phyloP scores from a whole-genome alignment of 192 early-diverging fungal genomes.

The Backusella tarrabulga region DNA sequence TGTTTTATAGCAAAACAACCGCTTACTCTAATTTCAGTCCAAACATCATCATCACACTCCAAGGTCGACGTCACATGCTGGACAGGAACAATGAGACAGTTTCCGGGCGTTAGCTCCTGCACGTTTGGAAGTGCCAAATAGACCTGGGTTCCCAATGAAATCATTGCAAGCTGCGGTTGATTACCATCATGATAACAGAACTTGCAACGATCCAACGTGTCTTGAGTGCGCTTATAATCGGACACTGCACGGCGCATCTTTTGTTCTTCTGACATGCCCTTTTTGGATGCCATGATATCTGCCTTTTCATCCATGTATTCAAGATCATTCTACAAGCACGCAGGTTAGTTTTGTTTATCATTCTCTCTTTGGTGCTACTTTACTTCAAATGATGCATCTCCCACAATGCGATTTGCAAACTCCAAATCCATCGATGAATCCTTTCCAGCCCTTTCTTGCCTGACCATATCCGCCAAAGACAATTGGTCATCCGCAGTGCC shows the following conservation, averaged over 20 bases:
- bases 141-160: constrained; percentile 72
- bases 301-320: constrained; percentile 93
- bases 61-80: constrained; percentile 82
- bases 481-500: constrained; percentile 50
- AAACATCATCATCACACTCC: constrained; percentile 86
- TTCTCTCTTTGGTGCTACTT: constrained; percentile 23
- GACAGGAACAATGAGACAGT: constrained; percentile 90
- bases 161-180: constrained; percentile 65
- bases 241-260: constrained; percentile 62
- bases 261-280: constrained; percentile 61
- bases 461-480: constrained; percentile 64
- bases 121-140: constrained; percentile 79
- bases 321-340: constrained; percentile 58
- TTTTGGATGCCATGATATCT: constrained; percentile 68
- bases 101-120: constrained; percentile 76
- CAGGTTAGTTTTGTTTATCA: too few species aligned
- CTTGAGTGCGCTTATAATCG: constrained; percentile 67
- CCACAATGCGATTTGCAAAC: constrained; percentile 66
- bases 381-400: constrained; percentile 62
- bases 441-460: constrained; percentile 61
- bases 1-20: neutral
- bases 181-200: constrained; percentile 75
- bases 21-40: constrained; percentile 87
- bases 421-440: constrained; percentile 62
- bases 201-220: constrained; percentile 67